Evolutionary conservation across 306 rosid genomes (phyloP).

Genomic region (Canavalia gladiata): DNA sequence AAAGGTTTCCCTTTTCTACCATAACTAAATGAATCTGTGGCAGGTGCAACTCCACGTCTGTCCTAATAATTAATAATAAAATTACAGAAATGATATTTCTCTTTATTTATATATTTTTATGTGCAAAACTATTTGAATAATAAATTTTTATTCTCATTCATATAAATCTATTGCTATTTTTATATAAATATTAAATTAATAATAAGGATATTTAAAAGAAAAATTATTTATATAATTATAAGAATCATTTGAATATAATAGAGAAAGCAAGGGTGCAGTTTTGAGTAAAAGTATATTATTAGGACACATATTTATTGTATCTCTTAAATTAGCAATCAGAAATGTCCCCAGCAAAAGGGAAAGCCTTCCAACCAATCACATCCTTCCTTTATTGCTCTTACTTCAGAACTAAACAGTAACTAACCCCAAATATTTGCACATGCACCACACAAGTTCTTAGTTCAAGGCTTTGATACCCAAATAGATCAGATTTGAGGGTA

Average conservation of each 20-base stretch:
- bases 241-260: conserved; percentile 17
- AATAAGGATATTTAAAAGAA: no score
- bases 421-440: conserved; percentile 5
- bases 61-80: conserved; percentile 17
- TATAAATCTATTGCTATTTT: no score
- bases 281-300: not conserved
- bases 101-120: not conserved
- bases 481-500: conserved; percentile 28
- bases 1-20: conserved; percentile 18
- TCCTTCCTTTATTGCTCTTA: conserved; percentile 46
- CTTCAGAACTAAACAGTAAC: not conserved
- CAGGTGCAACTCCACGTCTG: conserved; percentile 46
- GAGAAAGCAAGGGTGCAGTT: not conserved
- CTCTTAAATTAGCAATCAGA: conserved; percentile 24
- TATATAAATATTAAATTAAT: no score
- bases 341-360: conserved; percentile 49
- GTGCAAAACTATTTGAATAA: conserved; percentile 27
- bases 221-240: not conserved
- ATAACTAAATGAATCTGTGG: conserved; percentile 42
- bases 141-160: no score
- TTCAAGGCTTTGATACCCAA: conserved; percentile 22
- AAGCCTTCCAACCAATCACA: conserved; percentile 68
- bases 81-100: not conserved
- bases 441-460: not conserved
- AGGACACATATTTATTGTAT: conserved; percentile 44